These are phyloP conservation scores for Acanthamoeba culbertsoni DNA, from an alignment of 208 protist genomes.

Conservation along the genomic window DNA sequence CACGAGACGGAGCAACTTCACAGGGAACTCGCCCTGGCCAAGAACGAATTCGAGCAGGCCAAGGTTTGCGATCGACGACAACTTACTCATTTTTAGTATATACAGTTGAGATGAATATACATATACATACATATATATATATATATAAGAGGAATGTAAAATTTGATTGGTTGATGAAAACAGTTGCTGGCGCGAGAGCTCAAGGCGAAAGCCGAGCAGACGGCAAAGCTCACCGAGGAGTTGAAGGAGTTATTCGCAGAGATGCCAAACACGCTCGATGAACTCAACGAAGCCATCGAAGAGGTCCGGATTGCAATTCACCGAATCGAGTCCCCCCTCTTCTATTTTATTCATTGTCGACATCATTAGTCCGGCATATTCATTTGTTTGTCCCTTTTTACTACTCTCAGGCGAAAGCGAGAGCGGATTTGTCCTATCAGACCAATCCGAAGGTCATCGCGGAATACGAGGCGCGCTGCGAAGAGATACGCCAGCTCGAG, in stretches of 20 bases:
- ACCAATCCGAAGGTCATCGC: slow-evolving; percentile 61
- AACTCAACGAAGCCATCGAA: slow-evolving; percentile 60
- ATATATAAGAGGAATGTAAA: no score
- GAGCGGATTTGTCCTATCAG: slow-evolving; percentile 27
- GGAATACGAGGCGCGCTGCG: slow-evolving; percentile 67
- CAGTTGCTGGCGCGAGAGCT: neutral
- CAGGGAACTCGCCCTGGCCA: neutral
- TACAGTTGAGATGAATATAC: no score
- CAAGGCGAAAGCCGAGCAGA: neutral
- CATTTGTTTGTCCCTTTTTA: no score
- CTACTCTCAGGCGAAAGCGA: neutral
- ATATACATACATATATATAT: no score
- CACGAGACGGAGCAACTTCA: neutral
- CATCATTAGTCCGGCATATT: no score
- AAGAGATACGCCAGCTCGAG: slow-evolving; percentile 61
- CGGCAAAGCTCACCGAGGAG: neutral
- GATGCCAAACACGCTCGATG: slow-evolving; percentile 40
- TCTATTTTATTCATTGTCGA: no score
- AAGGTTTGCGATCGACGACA: neutral
- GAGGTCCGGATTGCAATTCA: neutral
- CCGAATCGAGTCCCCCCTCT: no score
- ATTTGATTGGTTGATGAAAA: neutral
- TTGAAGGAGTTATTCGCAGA: neutral
- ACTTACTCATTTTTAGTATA: no score
- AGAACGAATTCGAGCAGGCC: neutral